A percentile compares a stretch with the other conserved stretches of the same genome.
These are phyloP conservation scores for Huntiella abstrusa DNA, from an alignment of 2,329 filamentous ascomycete genomes.

Conservation along the genomic window DNA sequence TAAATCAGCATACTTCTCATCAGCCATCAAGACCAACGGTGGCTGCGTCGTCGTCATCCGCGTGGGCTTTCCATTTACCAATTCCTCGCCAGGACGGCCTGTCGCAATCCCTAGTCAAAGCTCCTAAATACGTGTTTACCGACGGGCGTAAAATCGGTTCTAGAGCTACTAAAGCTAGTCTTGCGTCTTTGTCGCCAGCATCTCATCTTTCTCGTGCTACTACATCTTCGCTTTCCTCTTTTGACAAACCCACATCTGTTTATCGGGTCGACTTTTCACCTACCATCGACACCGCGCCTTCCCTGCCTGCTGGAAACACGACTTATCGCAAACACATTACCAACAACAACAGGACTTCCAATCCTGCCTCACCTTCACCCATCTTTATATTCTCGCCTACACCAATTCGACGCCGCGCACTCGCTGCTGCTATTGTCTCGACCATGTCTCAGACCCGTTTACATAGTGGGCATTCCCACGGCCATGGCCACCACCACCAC, in stretches of 20 bases:
- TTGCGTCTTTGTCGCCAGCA: too few relatives aligned
- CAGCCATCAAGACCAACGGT: conserved; percentile 2
- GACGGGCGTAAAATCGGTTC: too few relatives aligned
- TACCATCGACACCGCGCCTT: not conserved
- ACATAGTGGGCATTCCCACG: conserved; percentile 9
- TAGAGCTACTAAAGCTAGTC: too few relatives aligned
- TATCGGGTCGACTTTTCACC: conserved; percentile 4
- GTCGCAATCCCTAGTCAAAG: conserved; percentile 1
- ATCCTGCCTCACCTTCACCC: conserved; percentile 11
- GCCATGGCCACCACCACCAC: conserved; percentile 49
- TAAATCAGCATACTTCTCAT: conserved; percentile 1
- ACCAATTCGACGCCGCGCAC: conserved; percentile 2
- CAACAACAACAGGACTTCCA: conserved; percentile 7
- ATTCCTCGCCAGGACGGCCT: not conserved
- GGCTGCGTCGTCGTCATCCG: conserved; percentile 3
- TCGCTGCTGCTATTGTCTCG: conserved; percentile 5
- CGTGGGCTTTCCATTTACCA: not conserved
- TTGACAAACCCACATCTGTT: not conserved
- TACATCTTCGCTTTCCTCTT: not conserved
- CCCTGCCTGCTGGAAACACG: not conserved
- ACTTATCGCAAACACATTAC: not conserved
- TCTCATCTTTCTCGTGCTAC: not conserved
- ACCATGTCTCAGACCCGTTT: conserved; percentile 4
- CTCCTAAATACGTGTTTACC: not conserved
- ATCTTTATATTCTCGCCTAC: conserved; percentile 4